Evolutionary conservation across 306 rosid species (phyloP).

Genomic region (Prunus kanzakura): DNA sequence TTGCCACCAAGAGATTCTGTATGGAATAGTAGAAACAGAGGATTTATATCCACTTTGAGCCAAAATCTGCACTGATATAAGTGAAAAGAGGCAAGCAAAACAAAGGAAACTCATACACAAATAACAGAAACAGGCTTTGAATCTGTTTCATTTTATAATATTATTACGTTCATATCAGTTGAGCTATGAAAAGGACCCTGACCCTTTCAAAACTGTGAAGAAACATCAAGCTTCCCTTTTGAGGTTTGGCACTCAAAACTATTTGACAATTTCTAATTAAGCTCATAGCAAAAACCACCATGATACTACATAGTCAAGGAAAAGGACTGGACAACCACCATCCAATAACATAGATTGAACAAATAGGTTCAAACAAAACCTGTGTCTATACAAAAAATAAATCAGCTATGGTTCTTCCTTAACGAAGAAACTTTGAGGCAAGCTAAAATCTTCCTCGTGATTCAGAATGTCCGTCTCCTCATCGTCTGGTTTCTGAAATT

Average conservation of each 20-base stretch:
- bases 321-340: background rate
- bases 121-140: background rate
- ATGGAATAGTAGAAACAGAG: background rate
- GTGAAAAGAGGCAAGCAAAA: background rate
- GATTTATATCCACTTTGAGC: background rate
- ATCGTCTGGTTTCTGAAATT: slow-evolving; percentile 80
- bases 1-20: background rate
- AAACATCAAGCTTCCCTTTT: background rate
- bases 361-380: slow-evolving; percentile 16
- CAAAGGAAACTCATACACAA: background rate
- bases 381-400: slow-evolving; percentile 22
- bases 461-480: slow-evolving; percentile 73
- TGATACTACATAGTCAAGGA: background rate
- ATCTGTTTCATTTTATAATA: background rate
- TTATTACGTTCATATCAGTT: background rate
- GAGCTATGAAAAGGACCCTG: background rate
- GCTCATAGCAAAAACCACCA: background rate
- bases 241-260: background rate
- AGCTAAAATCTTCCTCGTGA: slow-evolving; percentile 79
- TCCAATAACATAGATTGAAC: background rate
- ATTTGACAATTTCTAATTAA: background rate
- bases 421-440: slow-evolving; percentile 74
- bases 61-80: background rate
- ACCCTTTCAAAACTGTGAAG: background rate
- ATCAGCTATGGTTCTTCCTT: slow-evolving; percentile 65